These are phyloP conservation scores for Malus hybrid DNA, from an alignment of 331 rosid species.

Conservation along the genomic window DNA sequence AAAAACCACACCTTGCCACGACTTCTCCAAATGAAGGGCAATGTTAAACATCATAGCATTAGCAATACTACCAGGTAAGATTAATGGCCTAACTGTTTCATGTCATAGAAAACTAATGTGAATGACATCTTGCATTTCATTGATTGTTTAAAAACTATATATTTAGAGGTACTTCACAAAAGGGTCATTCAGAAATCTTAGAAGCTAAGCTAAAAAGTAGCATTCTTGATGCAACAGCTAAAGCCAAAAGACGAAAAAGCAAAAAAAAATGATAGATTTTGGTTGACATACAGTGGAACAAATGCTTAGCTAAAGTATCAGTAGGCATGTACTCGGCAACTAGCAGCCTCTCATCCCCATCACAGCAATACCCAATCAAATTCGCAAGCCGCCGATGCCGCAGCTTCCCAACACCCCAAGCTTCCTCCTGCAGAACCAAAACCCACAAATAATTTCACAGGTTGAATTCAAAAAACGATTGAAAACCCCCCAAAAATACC, in stretches of 20 bases:
- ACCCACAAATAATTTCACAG: not conserved
- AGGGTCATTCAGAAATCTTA: not conserved
- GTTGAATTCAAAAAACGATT: not conserved
- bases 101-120: not conserved
- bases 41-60: not conserved
- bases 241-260: too few species aligned
- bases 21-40: not conserved
- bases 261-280: too few species aligned
- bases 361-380: constrained; percentile 94
- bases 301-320: constrained; percentile 96
- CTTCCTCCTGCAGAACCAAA: constrained; percentile 56
- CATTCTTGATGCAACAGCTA: too few species aligned
- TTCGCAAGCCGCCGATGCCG: constrained; percentile 81
- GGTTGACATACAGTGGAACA: constrained; percentile 70
- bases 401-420: constrained; percentile 78
- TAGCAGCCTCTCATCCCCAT: constrained; percentile 90
- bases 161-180: not conserved
- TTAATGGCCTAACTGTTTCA: not conserved
- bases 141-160: not conserved
- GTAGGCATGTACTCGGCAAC: constrained; percentile 97
- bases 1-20: not conserved
- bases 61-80: not conserved
- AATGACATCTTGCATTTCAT: not conserved
- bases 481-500: not conserved
- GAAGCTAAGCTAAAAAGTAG: not conserved